A percentile compares a stretch with the other conserved stretches of the same genome.
phyloP scores from a whole-genome alignment of 2,329 filamentous ascomycete genomes.

The Capronia coronata region DNA sequence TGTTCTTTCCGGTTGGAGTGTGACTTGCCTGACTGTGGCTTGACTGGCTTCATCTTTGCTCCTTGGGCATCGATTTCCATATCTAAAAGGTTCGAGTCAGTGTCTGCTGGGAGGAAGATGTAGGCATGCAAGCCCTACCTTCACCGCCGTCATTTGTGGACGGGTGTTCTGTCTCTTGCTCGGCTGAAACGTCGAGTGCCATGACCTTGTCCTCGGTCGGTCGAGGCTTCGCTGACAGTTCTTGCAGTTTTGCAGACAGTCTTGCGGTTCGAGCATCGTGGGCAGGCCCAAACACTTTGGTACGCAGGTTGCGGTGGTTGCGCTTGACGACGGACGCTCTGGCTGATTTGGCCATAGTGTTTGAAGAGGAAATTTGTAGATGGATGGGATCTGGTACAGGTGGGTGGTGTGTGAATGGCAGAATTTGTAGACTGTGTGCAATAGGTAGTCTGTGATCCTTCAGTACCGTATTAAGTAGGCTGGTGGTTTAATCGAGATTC shows the following conservation, averaged over 20 bases:
- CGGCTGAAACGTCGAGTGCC: constrained; percentile 41
- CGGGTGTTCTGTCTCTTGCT: constrained; percentile 37
- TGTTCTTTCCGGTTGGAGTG: constrained; percentile 12
- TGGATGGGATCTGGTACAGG: no score
- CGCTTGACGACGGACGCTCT: constrained; percentile 72
- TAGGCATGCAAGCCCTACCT: neutral
- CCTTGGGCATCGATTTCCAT: constrained; percentile 24
- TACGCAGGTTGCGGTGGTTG: constrained; percentile 75
- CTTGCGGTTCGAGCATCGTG: constrained; percentile 74
- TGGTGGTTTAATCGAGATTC: no score
- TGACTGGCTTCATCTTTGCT: constrained; percentile 11
- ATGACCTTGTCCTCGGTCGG: constrained; percentile 38
- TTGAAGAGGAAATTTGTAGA: neutral
- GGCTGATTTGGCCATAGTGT: constrained; percentile 75
- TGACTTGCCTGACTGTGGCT: constrained; percentile 4
- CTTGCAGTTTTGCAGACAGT: constrained; percentile 77
- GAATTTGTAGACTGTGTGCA: no score
- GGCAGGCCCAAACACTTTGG: constrained; percentile 74
- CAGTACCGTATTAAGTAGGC: no score
- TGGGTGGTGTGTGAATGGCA: no score
- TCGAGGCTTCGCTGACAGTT: constrained; percentile 70
- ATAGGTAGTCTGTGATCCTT: no score
- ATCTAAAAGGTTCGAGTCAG: constrained; percentile 11
- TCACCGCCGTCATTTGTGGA: constrained; percentile 38
- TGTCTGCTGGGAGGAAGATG: neutral